Percentiles rank a stretch among this genome's conserved stretches.
Evolutionary conservation across 495 filamentous ascomycete genomes (phyloP).

Genomic region (Hamigera avellanea): DNA sequence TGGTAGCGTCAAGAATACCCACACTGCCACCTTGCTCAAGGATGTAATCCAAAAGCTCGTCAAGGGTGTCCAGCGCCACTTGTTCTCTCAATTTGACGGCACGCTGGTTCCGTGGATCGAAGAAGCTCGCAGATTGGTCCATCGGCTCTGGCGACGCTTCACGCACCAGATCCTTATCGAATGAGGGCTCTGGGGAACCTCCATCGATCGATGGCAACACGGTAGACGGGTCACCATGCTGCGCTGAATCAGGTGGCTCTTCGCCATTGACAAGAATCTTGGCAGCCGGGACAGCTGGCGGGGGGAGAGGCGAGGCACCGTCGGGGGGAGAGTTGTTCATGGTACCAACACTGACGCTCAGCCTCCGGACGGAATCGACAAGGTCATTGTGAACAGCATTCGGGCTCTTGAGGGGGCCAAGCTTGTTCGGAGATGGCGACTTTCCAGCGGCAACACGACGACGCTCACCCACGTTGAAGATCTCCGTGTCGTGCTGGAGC

Average conservation of each 20-base stretch:
- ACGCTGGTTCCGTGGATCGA: constrained; percentile 78
- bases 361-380: constrained; percentile 29
- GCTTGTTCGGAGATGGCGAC: constrained; percentile 25
- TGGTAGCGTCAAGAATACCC: constrained; percentile 97
- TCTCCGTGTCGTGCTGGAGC: constrained; percentile 88
- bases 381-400: constrained; percentile 29
- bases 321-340: constrained; percentile 17
- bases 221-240: constrained; percentile 16
- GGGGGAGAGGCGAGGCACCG: constrained; percentile 18
- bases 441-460: constrained; percentile 65
- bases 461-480: constrained; percentile 95
- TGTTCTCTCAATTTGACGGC: constrained; percentile 81
- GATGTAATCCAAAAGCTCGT: constrained; percentile 84
- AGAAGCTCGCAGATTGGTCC: constrained; percentile 87
- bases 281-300: constrained; percentile 27
- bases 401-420: constrained; percentile 8
- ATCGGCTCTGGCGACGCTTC: constrained; percentile 40
- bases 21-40: constrained; percentile 73
- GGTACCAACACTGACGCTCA: constrained; percentile 31
- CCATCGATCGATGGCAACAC: constrained; percentile 19
- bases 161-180: constrained; percentile 13
- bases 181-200: constrained; percentile 4
- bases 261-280: constrained; percentile 40
- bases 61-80: constrained; percentile 80
- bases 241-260: constrained; percentile 9